These are phyloP conservation scores for Gymnopilus dilepis DNA, from an alignment of 768 basidiomycete species.

Conservation along the genomic window DNA sequence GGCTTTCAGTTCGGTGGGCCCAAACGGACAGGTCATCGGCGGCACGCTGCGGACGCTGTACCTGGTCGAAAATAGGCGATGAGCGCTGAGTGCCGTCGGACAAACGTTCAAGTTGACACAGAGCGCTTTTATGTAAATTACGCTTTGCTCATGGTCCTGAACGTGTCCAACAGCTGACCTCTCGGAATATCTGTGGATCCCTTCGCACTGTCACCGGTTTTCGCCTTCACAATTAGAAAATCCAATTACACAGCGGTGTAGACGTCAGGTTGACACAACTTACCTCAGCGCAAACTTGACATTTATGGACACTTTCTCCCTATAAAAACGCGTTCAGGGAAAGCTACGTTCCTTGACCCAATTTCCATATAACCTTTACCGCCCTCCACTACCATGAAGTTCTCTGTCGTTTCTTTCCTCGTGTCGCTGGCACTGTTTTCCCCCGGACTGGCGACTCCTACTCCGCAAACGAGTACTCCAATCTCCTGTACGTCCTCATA, in stretches of 20 bases:
- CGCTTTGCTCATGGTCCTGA: too few species aligned
- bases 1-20: too few species aligned
- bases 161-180: too few species aligned
- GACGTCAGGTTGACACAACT: neutral
- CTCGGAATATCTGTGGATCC: neutral
- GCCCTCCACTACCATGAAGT: constrained; percentile 4
- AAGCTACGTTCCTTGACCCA: neutral
- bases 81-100: neutral
- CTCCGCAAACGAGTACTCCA: neutral
- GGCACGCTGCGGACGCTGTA: too few species aligned
- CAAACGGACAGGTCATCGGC: too few species aligned
- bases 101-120: too few species aligned
- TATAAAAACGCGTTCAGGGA: too few species aligned
- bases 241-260: neutral
- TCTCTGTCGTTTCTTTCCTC: neutral
- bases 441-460: neutral
- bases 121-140: too few species aligned
- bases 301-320: too few species aligned
- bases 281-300: too few species aligned
- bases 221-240: neutral
- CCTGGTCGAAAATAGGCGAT: neutral
- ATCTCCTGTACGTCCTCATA: neutral
- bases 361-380: neutral
- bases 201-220: neutral
- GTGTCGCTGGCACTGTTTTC: neutral